phyloP scores from a whole-genome alignment of 2,329 filamentous ascomycete genomes.

The Ustilaginoidea virens region DNA sequence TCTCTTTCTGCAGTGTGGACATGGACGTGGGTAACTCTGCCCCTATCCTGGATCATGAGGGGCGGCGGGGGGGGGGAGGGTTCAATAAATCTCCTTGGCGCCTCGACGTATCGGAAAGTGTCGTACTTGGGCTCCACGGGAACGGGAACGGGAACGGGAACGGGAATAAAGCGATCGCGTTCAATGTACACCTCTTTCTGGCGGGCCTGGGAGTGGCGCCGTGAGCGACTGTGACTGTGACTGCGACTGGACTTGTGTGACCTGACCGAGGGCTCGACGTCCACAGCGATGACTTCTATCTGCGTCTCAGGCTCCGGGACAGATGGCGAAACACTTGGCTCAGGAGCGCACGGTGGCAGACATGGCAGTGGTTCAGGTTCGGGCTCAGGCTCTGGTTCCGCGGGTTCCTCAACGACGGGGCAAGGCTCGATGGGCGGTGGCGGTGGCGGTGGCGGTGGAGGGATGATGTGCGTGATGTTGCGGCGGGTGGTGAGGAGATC shows the following conservation, averaged over 20 bases:
- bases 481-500: slow-evolving; percentile 21
- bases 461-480: slow-evolving; percentile 23
- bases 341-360: slow-evolving; percentile 2
- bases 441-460: slow-evolving; percentile 17
- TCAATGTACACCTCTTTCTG: slow-evolving; percentile 36
- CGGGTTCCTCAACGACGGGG: slow-evolving; percentile 7
- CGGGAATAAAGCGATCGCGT: slow-evolving; percentile 31
- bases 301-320: slow-evolving; percentile 12
- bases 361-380: too few relatives aligned
- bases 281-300: slow-evolving; percentile 24
- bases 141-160: slow-evolving; percentile 26
- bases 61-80: slow-evolving; percentile 12
- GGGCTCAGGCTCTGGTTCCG: not conserved
- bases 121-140: slow-evolving; percentile 25
- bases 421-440: slow-evolving; percentile 7
- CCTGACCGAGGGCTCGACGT: slow-evolving; percentile 16
- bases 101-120: slow-evolving; percentile 38
- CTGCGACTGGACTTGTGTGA: slow-evolving; percentile 11
- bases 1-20: slow-evolving; percentile 19
- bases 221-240: slow-evolving; percentile 15
- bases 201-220: slow-evolving; percentile 11
- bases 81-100: slow-evolving; percentile 21
- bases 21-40: slow-evolving; percentile 7
- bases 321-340: slow-evolving; percentile 6
- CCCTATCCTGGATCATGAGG: slow-evolving; percentile 16